phyloP scores from a whole-genome alignment of 164 flowering plant species.

The Warburgia ugandensis region DNA sequence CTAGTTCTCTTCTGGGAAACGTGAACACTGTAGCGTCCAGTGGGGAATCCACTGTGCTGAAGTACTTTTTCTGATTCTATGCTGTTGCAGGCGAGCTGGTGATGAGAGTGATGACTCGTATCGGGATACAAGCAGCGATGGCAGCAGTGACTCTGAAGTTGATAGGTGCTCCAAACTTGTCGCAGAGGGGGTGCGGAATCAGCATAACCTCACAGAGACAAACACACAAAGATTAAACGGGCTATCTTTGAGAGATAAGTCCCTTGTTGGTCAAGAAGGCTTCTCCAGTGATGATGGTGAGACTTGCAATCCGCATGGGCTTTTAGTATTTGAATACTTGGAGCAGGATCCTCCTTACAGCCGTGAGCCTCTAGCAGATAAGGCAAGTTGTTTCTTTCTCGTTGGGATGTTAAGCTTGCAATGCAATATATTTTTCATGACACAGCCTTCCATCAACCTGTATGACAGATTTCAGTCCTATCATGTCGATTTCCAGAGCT shows the following conservation, averaged over 20 bases:
- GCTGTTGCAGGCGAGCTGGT: slow-evolving; percentile 37
- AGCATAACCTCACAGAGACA: slow-evolving; percentile 14
- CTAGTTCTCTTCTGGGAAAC: too few species aligned
- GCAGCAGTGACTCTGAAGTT: slow-evolving; percentile 35
- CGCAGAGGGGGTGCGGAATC: slow-evolving; percentile 15
- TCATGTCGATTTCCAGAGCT: slow-evolving; percentile 49
- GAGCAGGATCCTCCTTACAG: slow-evolving; percentile 50
- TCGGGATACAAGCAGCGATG: slow-evolving; percentile 41
- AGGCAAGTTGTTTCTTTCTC: slow-evolving; percentile 36
- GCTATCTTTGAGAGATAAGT: slow-evolving; percentile 31
- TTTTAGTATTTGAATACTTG: slow-evolving; percentile 43
- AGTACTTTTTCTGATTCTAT: too few species aligned
- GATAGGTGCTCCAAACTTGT: slow-evolving; percentile 23
- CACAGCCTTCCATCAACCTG: slow-evolving; percentile 1
- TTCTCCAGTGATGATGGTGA: slow-evolving; percentile 40
- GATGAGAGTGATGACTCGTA: slow-evolving; percentile 55
- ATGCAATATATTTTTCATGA: not conserved
- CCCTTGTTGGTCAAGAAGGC: slow-evolving; percentile 16
- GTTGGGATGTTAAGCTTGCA: slow-evolving; percentile 1
- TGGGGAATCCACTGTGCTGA: too few species aligned
- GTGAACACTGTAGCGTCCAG: too few species aligned
- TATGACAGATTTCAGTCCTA: slow-evolving; percentile 43
- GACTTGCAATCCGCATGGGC: slow-evolving; percentile 26
- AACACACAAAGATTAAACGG: slow-evolving; percentile 22
- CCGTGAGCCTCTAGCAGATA: slow-evolving; percentile 57